Evolutionary conservation across 257 asterid genomes (phyloP).

Genomic region (Asclepias syriaca): DNA sequence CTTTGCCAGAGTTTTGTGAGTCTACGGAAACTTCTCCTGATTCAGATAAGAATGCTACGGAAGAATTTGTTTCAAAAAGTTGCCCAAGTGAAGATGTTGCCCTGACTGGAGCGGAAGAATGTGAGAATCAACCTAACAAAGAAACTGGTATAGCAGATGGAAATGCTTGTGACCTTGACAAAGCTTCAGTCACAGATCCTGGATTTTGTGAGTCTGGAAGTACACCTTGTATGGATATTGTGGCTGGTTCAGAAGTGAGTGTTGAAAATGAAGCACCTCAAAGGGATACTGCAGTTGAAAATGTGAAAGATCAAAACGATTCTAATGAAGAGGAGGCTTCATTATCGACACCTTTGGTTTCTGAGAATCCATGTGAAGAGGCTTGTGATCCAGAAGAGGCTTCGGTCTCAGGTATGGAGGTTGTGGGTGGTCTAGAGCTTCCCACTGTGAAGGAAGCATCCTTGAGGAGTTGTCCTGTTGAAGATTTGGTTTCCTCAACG

Average conservation of each 20-base stretch:
- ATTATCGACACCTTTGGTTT: neutral
- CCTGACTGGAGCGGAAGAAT: neutral
- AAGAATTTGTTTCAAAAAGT: neutral
- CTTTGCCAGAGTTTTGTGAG: neutral
- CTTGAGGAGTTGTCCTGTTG: neutral
- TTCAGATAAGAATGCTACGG: neutral
- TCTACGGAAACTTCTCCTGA: neutral
- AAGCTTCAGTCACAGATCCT: neutral
- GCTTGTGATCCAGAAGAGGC: constrained; percentile 5
- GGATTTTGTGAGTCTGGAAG: neutral
- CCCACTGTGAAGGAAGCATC: neutral
- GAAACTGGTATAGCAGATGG: constrained; percentile 18
- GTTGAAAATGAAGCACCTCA: neutral
- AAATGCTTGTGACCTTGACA: neutral
- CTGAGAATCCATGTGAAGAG: neutral
- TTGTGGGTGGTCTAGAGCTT: neutral
- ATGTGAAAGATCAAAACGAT: constrained; percentile 10
- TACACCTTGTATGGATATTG: neutral
- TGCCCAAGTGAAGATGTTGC: constrained; percentile 1
- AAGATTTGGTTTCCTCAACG: neutral
- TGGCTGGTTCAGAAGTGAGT: neutral
- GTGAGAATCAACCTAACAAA: constrained; percentile 4
- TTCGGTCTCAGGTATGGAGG: neutral
- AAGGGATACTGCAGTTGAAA: neutral
- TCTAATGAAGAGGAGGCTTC: constrained; percentile 6